phyloP scores from a whole-genome alignment of 1,284 basidiomycete genomes.

The Apiotrichum brassicae region DNA sequence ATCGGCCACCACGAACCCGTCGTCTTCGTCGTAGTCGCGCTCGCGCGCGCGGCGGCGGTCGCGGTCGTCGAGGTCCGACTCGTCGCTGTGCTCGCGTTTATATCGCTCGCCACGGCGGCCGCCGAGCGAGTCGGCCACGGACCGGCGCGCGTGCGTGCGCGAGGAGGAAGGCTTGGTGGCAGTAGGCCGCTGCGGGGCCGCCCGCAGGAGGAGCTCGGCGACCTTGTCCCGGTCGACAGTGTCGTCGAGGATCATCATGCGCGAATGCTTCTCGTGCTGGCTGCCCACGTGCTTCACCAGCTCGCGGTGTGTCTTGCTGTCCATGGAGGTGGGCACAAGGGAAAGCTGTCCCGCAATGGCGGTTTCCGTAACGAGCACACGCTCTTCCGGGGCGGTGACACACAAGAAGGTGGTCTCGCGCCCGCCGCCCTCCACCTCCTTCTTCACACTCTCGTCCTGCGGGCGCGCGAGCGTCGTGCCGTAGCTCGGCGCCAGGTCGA shows the following conservation, averaged over 20 bases:
- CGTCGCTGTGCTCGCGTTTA: conserved; percentile 16
- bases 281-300: conserved; percentile 38
- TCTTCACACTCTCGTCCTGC: neutral
- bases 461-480: conserved; percentile 28
- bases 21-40: conserved; percentile 39
- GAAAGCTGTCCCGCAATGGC: conserved; percentile 38
- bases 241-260: conserved; percentile 42
- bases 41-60: conserved; percentile 6
- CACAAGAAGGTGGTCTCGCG: conserved; percentile 32
- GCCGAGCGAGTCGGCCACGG: conserved; percentile 6
- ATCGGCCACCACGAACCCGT: conserved; percentile 44
- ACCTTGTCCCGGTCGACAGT: conserved; percentile 24
- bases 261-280: conserved; percentile 41
- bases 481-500: conserved; percentile 40
- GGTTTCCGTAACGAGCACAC: conserved; percentile 36
- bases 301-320: conserved; percentile 40
- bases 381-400: conserved; percentile 22
- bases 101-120: conserved; percentile 3
- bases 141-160: conserved; percentile 1
- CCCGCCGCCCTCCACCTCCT: neutral
- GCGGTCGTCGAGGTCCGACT: conserved; percentile 4
- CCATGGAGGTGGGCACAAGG: conserved; percentile 38
- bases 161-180: neutral
- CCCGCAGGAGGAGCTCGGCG: conserved; percentile 24
- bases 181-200: conserved; percentile 17